Evolutionary conservation across 805 yeast genomes (phyloP).

Genomic region (Ogataea pilisensis): DNA sequence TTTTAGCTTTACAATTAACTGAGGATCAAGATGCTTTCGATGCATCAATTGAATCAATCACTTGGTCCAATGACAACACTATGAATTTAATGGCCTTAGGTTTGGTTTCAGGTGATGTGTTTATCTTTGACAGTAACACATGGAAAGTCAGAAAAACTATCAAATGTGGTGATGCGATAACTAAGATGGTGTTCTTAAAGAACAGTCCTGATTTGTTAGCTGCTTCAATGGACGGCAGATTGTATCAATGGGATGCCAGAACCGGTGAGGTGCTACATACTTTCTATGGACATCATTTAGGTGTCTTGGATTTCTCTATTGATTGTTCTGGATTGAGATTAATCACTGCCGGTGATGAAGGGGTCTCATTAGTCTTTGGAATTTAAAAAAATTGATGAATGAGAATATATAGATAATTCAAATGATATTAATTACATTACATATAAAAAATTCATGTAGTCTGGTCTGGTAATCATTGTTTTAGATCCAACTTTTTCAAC

Average conservation of each 20-base stretch:
- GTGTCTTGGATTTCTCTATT: conserved; percentile 79
- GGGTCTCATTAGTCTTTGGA: conserved; percentile 75
- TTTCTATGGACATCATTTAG: conserved; percentile 92
- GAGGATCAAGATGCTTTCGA: conserved; percentile 56
- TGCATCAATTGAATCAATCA: conserved; percentile 72
- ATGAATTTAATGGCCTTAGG: conserved; percentile 78
- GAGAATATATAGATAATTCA: no score
- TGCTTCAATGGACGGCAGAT: conserved; percentile 78
- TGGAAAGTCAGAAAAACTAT: conserved; percentile 82
- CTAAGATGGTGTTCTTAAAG: conserved; percentile 64
- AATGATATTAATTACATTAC: no score
- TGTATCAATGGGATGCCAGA: conserved; percentile 86
- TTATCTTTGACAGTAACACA: conserved; percentile 74
- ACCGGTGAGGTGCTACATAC: conserved; percentile 73
- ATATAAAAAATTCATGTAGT: no score
- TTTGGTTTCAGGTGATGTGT: conserved; percentile 81
- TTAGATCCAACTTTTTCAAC: conserved; percentile 19
- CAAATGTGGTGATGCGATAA: conserved; percentile 74
- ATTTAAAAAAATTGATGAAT: conserved; percentile 16
- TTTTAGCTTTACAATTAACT: conserved; percentile 59
- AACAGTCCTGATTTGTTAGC: conserved; percentile 58
- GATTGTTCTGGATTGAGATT: conserved; percentile 63
- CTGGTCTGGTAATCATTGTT: no score
- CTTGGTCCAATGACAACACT: conserved; percentile 61
- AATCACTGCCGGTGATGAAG: conserved; percentile 95